A percentile compares a stretch with the other conserved stretches of the same genome.
Evolutionary conservation across 1,139 yeast species (phyloP).

Genomic region (Suhomyces chickasaworum): DNA sequence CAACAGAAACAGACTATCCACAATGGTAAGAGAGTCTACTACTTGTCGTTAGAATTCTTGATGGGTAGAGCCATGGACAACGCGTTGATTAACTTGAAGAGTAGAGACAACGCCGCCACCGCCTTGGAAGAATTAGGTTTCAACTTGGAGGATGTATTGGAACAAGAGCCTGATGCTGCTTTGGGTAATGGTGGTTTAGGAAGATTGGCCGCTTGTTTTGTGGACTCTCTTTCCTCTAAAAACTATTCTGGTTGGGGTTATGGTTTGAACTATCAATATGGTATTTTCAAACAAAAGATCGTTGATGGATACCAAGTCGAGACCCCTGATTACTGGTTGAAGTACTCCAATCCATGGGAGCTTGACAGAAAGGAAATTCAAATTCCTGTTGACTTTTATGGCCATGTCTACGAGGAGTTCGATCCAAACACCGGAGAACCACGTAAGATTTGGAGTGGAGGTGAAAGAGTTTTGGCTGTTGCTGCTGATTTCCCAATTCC

Average conservation of each 20-base stretch:
- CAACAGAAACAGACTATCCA: constrained; percentile 85
- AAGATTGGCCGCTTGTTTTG: constrained; percentile 90
- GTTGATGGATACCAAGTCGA: constrained; percentile 93
- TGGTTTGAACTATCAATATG: constrained; percentile 90
- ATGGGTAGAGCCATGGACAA: constrained; percentile 97
- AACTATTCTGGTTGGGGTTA: constrained; percentile 97
- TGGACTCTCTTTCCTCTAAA: constrained; percentile 84
- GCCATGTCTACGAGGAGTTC: constrained; percentile 66
- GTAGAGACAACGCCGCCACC: constrained; percentile 51
- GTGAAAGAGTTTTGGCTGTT: constrained; percentile 84
- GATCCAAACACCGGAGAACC: constrained; percentile 54
- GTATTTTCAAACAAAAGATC: constrained; percentile 88
- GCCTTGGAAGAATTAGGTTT: constrained; percentile 81
- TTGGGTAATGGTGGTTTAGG: constrained; percentile 96
- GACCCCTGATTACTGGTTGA: constrained; percentile 92
- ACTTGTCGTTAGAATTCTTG: constrained; percentile 82
- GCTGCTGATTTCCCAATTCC: constrained; percentile 96
- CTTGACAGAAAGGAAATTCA: constrained; percentile 83
- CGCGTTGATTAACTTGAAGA: constrained; percentile 76
- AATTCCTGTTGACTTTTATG: constrained; percentile 91
- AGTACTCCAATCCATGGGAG: constrained; percentile 90
- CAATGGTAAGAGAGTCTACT: constrained; percentile 86
- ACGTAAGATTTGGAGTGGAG: constrained; percentile 78
- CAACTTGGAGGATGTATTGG: constrained; percentile 80
- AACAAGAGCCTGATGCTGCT: constrained; percentile 91